Percentiles rank a stretch among this genome's conserved stretches.
These are phyloP conservation scores for Skeletonema grethae DNA, from an alignment of 108 stramenopile species.

Conservation along the genomic window DNA sequence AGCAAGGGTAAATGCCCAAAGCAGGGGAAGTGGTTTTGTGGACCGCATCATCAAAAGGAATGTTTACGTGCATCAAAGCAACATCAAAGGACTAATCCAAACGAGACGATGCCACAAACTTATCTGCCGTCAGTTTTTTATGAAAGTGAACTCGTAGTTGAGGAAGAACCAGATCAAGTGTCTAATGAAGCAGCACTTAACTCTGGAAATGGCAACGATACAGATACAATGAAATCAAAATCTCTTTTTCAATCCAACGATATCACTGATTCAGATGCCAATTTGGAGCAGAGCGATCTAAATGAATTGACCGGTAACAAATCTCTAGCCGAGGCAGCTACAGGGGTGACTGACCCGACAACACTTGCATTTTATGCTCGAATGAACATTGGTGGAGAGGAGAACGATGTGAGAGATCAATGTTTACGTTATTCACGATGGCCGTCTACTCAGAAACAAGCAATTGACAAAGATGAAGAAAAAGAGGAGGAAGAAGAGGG, in stretches of 20 bases:
- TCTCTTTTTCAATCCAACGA: constrained; percentile 38
- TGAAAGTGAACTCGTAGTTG: constrained; percentile 81
- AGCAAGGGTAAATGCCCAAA: constrained; percentile 71
- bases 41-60: constrained; percentile 78
- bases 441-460: constrained; percentile 29
- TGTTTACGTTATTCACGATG: constrained; percentile 81
- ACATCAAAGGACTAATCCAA: constrained; percentile 21
- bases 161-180: constrained; percentile 66
- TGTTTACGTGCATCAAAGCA: constrained; percentile 40
- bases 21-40: constrained; percentile 65
- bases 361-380: constrained; percentile 80
- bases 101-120: constrained; percentile 20
- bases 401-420: constrained; percentile 70
- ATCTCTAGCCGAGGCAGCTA: constrained; percentile 21
- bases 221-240: constrained; percentile 16
- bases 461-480: constrained; percentile 18
- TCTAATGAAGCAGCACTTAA: neutral
- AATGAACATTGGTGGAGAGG: constrained; percentile 42
- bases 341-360: constrained; percentile 61
- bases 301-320: constrained; percentile 69
- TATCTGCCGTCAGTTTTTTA: constrained; percentile 72
- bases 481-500: constrained; percentile 15
- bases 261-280: constrained; percentile 55
- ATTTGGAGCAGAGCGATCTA: constrained; percentile 82
- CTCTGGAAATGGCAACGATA: constrained; percentile 24